A percentile compares a stretch with the other conserved stretches of the same genome.
Conservation (phyloP, 768 basidiomycete species). For the Lactarius deliciosus region DNA sequence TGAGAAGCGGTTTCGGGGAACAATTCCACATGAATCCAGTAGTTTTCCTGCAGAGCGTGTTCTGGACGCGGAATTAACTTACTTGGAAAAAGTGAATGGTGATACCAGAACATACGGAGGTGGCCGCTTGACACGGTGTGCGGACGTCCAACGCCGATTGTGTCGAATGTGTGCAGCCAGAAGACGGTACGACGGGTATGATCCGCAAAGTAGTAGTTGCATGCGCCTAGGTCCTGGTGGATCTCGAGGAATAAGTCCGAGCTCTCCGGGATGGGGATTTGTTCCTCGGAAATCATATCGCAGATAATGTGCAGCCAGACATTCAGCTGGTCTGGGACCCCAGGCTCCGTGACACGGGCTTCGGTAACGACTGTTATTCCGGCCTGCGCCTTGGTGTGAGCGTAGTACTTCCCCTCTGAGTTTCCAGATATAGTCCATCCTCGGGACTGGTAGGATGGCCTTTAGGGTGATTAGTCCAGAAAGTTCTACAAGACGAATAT, state of each 20-base stretch:
- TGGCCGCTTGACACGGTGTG: not conserved
- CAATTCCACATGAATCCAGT: not conserved
- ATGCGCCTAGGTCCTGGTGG: not conserved
- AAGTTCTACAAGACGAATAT: too few relatives aligned
- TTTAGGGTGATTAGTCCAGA: not conserved
- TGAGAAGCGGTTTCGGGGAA: not conserved
- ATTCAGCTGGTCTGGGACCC: not conserved
- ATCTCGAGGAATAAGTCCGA: not conserved
- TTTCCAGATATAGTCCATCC: not conserved
- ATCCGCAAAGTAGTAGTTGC: not conserved
- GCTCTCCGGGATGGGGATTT: not conserved
- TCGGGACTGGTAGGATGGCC: not conserved
- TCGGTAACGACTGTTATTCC: not conserved
- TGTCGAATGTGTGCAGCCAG: not conserved
- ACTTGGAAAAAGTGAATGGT: not conserved
- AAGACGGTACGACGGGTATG: not conserved
- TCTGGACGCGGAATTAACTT: not conserved
- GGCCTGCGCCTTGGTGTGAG: not conserved
- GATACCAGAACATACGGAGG: not conserved
- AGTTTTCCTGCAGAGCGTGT: not conserved
- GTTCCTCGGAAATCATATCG: not conserved
- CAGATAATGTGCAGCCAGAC: not conserved
- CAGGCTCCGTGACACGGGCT: not conserved
- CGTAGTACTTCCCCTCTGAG: not conserved
- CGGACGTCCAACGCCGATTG: not conserved